phyloP scores from a whole-genome alignment of 257 asterid species.

The Nicotiana undulata region DNA sequence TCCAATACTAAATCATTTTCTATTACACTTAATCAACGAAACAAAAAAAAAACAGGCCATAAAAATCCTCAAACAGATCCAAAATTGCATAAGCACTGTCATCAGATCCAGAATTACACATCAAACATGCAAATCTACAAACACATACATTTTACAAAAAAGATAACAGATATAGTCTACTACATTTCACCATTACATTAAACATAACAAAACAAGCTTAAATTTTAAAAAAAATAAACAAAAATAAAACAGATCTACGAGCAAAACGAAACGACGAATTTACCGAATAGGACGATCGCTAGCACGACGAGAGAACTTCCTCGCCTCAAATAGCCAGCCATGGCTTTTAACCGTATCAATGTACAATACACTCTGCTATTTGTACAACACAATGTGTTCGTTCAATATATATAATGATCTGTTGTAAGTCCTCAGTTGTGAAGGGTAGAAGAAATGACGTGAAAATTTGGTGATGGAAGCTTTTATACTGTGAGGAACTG shows the following conservation, averaged over 20 bases:
- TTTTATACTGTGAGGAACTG: background rate
- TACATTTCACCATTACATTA: background rate
- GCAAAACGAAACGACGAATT: background rate
- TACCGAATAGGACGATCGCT: slow-evolving; percentile 32
- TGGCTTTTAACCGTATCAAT: slow-evolving; percentile 5
- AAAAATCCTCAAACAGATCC: background rate
- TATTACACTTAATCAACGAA: background rate
- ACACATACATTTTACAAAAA: background rate
- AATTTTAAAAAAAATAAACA: background rate
- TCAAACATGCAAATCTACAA: background rate
- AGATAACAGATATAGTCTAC: background rate
- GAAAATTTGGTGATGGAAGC: background rate
- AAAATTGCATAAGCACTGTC: background rate
- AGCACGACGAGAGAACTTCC: slow-evolving; percentile 23
- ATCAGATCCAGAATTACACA: background rate
- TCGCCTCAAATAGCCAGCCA: slow-evolving; percentile 29
- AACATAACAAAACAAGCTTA: background rate
- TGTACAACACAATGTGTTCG: background rate
- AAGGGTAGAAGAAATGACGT: background rate
- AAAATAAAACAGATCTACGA: background rate
- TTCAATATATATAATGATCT: background rate
- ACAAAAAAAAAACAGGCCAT: background rate
- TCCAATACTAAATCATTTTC: background rate
- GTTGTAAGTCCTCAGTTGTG: background rate
- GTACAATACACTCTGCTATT: background rate